A percentile compares a stretch with the other conserved stretches of the same genome.
Conservation (phyloP, 805 yeast genomes). For the Saturnispora besseyi region DNA sequence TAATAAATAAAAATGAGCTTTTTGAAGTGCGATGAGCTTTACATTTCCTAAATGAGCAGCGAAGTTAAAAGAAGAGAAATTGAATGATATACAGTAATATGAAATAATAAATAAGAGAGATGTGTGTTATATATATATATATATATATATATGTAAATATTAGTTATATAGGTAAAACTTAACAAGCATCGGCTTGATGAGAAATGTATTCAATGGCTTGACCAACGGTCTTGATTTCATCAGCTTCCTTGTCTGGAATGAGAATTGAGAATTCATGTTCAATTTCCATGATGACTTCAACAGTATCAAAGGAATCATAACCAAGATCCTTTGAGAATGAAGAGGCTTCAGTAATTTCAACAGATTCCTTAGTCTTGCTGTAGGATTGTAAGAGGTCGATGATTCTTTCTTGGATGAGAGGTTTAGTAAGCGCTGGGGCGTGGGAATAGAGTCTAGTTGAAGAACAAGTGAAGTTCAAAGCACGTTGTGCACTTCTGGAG, state of each 20-base stretch:
- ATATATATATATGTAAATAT: too few species aligned
- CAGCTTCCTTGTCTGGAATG: conserved; percentile 86
- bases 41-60: background rate
- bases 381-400: conserved; percentile 57
- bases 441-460: conserved; percentile 38
- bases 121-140: too few species aligned
- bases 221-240: conserved; percentile 85
- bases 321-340: conserved; percentile 59
- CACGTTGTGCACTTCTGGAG: background rate
- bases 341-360: conserved; percentile 31
- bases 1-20: background rate
- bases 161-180: background rate
- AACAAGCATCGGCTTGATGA: conserved; percentile 46
- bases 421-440: conserved; percentile 53
- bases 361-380: conserved; percentile 40
- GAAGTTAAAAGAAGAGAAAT: background rate
- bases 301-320: conserved; percentile 62
- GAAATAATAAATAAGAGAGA: background rate
- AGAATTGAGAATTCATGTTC: conserved; percentile 72
- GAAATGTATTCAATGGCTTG: conserved; percentile 86
- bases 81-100: conserved; percentile 4
- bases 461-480: background rate
- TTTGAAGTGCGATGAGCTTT: background rate
- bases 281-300: conserved; percentile 64
- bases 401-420: conserved; percentile 52